Evolutionary conservation across 1,284 basidiomycete genomes (phyloP).

Genomic region (Apiotrichum brassicae): DNA sequence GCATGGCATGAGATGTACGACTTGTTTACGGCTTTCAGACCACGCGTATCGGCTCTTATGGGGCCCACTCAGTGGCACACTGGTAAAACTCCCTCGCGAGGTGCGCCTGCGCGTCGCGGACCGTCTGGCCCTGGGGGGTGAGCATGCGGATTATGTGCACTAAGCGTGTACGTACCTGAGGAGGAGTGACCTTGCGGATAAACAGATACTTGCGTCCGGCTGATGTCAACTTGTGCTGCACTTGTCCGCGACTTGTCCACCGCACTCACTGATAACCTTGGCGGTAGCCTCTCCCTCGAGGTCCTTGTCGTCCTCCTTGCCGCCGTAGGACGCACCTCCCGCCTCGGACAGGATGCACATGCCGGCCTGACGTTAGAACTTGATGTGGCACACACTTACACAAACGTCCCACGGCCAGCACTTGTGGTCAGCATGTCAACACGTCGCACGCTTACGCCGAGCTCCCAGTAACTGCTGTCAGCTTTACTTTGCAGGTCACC

Average conservation of each 20-base stretch:
- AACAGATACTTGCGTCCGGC: constrained; percentile 82
- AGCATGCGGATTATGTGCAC: too few species aligned
- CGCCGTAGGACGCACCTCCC: constrained; percentile 69
- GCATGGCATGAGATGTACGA: neutral
- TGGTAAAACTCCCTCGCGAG: constrained; percentile 79
- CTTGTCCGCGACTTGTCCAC: neutral
- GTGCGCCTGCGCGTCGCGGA: constrained; percentile 65
- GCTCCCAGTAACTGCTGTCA: constrained; percentile 60
- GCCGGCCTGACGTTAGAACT: constrained; percentile 54
- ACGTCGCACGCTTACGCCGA: constrained; percentile 52
- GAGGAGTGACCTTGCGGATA: constrained; percentile 49
- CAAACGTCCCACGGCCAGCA: constrained; percentile 82
- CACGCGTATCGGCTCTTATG: constrained; percentile 32
- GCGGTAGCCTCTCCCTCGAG: constrained; percentile 49
- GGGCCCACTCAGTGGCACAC: constrained; percentile 65
- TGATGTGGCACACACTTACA: constrained; percentile 47
- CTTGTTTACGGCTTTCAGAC: too few species aligned
- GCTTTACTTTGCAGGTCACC: constrained; percentile 20
- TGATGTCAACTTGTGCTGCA: constrained; percentile 1
- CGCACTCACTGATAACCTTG: constrained; percentile 53
- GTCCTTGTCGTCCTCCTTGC: constrained; percentile 45
- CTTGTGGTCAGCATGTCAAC: constrained; percentile 13
- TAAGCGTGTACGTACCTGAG: neutral
- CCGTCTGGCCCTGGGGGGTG: constrained; percentile 52
- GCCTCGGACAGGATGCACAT: constrained; percentile 90